Evolutionary conservation across 371 early-diverging fungal genomes (phyloP).

Genomic region (Syncephalastrum sp.): DNA sequence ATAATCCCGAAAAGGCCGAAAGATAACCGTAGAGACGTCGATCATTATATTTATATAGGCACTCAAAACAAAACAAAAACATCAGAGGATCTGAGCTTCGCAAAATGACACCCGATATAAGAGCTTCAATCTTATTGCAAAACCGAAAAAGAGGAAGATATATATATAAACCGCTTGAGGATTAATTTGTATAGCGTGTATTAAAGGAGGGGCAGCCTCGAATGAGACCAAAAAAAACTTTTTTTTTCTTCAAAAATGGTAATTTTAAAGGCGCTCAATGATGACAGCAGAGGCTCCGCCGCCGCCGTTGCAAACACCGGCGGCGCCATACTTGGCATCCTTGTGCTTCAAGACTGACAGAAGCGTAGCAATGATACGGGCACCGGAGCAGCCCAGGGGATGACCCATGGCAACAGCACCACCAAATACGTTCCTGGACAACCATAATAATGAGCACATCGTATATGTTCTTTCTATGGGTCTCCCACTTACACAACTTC

Average conservation of each 20-base stretch:
- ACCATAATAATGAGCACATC: not conserved
- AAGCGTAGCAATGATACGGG: constrained; percentile 88
- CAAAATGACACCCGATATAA: no score
- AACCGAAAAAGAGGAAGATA: no score
- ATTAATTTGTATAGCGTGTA: no score
- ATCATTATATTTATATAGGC: no score
- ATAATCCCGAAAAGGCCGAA: no score
- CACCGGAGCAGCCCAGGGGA: constrained; percentile 97
- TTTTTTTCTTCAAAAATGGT: not conserved
- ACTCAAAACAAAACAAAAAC: no score
- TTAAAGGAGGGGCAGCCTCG: no score
- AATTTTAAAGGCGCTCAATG: constrained; percentile 66
- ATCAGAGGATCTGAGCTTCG: no score
- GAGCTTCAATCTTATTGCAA: no score
- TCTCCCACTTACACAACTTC: constrained; percentile 63
- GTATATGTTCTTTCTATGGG: constrained; percentile 7
- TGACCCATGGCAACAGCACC: constrained; percentile 98
- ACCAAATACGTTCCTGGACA: constrained; percentile 78
- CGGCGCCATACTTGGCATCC: constrained; percentile 82
- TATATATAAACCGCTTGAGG: no score
- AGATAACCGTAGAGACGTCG: no score
- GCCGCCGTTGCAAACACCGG: constrained; percentile 96
- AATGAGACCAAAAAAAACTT: constrained; percentile 1
- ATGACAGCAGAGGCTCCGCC: constrained; percentile 93
- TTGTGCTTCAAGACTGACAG: constrained; percentile 68